Evolutionary conservation across 495 filamentous ascomycete genomes (phyloP), one percentile per base, ranked within the genome.

Genomic region (Schizothecium vesticola): DNA sequence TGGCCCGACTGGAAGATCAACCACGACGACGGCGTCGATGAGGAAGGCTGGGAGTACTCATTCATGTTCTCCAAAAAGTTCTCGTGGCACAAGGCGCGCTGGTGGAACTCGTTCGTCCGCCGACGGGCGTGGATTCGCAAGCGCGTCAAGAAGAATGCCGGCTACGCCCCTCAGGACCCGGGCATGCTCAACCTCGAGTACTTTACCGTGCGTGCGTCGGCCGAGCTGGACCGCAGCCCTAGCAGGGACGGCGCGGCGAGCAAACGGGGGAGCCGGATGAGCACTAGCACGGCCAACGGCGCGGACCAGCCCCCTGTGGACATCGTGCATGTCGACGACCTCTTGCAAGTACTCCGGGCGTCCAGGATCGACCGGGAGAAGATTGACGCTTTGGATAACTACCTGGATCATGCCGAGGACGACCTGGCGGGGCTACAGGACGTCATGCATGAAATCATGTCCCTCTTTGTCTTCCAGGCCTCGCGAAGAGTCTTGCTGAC

Each of bases 1-100:
- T 99, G 95, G 96, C 87, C 90, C 67, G 89, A 89, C 51, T 99
- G 96, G 96, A 92, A 91, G 70, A 88, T 97, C 24, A 94, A 99
- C 74, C 92, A 93, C 84, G 89, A 91, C 9, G 87, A 87, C n/a
- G 88, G 91, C 69, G 72, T 74, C 21, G 96, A 98, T 72, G 90
- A 94, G 67, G 92, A 96, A 69, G 96, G 96, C 3, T 99, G 96
- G 96, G 86, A 94, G 73, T 99, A 99, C 74, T 91, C 90, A 23
- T 92, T 97, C 80, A 90, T 88, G 68, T 99, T 98, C 72, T 78
- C 81, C 2, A 88, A 85, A 59, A 80, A 80, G 16, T 94, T 91
- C 64, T 86, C 89, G 1, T 99, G 96, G 96, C 96, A 98, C 79
- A 91, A 93, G 8, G 90, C 90, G 28, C 88, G 89, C 22, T 97